Conservation (phyloP, 2,329 filamentous ascomycete species). For the Metarhizium rileyi region DNA sequence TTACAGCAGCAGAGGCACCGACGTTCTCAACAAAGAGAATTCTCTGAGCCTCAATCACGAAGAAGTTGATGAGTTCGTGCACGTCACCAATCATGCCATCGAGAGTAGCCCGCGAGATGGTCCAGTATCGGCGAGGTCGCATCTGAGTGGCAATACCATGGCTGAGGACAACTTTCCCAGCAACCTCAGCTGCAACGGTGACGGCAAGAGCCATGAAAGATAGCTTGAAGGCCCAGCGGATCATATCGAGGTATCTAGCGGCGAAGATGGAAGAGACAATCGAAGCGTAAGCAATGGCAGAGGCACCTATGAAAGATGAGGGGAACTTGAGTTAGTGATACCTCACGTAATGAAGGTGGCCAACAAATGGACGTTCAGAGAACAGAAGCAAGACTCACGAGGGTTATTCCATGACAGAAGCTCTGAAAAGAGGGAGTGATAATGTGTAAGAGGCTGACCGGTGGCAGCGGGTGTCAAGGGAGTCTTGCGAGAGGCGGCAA, state of each 20-base stretch:
- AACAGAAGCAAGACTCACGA: constrained; percentile 32
- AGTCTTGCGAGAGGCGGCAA: constrained; percentile 46
- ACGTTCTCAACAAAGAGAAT: constrained; percentile 61
- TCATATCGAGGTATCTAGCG: constrained; percentile 54
- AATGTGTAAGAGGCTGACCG: constrained; percentile 56
- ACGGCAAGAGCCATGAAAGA: constrained; percentile 53
- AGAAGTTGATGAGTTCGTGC: constrained; percentile 62
- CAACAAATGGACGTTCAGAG: neutral
- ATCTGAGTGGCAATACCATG: constrained; percentile 55
- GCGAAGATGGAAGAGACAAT: constrained; percentile 51
- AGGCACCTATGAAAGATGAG: constrained; percentile 38
- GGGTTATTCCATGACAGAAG: constrained; percentile 61
- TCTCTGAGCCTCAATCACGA: constrained; percentile 59
- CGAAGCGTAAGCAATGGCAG: constrained; percentile 52
- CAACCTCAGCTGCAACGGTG: constrained; percentile 50
- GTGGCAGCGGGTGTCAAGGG: constrained; percentile 45
- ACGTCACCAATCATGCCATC: constrained; percentile 52
- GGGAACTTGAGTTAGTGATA: neutral
- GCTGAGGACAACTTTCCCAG: constrained; percentile 51
- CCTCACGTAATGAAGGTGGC: neutral
- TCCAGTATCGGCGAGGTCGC: constrained; percentile 59
- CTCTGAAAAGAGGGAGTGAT: constrained; percentile 62
- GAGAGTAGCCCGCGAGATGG: constrained; percentile 51
- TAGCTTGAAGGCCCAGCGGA: constrained; percentile 56
- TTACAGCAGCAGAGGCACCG: constrained; percentile 47